Evolutionary conservation across 192 early-diverging fungal genomes (phyloP).

Genomic region (Podila clonocystis): DNA sequence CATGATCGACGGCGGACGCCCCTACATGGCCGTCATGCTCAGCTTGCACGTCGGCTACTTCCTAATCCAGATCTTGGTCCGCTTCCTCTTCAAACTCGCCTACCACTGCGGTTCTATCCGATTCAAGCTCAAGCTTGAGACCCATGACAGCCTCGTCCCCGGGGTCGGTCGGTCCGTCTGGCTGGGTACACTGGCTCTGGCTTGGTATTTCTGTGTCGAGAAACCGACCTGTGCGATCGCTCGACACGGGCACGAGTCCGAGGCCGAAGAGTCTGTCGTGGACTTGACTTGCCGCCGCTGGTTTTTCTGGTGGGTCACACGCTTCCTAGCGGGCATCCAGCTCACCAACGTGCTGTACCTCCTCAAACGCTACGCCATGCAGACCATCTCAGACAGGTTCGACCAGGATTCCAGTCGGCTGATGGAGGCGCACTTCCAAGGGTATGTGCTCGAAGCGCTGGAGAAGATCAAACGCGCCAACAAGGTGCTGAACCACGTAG

Average conservation of each 20-base stretch:
- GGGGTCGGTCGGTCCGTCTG: conserved; percentile 29
- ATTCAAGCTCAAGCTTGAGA: conserved; percentile 40
- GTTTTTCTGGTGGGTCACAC: conserved; percentile 44
- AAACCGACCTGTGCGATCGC: conserved; percentile 16
- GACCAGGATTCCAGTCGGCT: conserved; percentile 37
- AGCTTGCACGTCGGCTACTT: conserved; percentile 24
- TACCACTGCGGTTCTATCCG: conserved; percentile 26
- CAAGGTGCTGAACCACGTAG: neutral
- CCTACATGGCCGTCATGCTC: conserved; percentile 34
- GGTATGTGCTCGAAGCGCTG: conserved; percentile 29
- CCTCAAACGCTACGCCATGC: conserved; percentile 37
- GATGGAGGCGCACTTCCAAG: conserved; percentile 43
- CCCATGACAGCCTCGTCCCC: conserved; percentile 29
- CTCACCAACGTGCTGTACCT: conserved; percentile 33
- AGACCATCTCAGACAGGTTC: conserved; percentile 35
- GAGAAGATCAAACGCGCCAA: conserved; percentile 32
- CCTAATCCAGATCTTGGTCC: conserved; percentile 27
- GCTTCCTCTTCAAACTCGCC: conserved; percentile 30
- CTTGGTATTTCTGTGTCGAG: conserved; percentile 33
- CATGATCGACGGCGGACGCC: conserved; percentile 21
- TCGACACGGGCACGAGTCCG: neutral
- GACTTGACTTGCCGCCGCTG: conserved; percentile 33
- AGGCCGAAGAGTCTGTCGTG: conserved; percentile 1
- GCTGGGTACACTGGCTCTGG: conserved; percentile 16
- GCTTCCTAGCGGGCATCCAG: conserved; percentile 30